Conservation (phyloP, 106 monocot species). For the Acorus calamus region DNA sequence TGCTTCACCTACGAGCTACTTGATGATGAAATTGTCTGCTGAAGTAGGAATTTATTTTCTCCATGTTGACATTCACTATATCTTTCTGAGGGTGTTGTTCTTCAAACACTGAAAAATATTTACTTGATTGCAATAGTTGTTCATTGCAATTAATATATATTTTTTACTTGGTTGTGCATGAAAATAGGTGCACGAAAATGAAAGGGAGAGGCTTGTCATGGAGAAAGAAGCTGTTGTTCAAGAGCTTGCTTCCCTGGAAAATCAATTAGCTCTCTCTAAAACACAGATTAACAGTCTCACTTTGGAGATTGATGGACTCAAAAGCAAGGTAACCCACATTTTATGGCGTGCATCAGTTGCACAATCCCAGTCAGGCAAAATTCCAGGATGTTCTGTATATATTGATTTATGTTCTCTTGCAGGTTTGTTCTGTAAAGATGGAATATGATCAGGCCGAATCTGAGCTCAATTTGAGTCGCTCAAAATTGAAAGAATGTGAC, state of each 20-base stretch:
- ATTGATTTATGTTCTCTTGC: constrained; percentile 1
- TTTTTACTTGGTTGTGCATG: constrained; percentile 1
- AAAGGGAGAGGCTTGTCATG: constrained; percentile 76
- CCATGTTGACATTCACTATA: neutral
- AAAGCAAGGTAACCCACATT: constrained; percentile 32
- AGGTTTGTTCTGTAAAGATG: constrained; percentile 66
- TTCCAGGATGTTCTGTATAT: neutral
- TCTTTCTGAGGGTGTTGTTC: neutral
- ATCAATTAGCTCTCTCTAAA: constrained; percentile 48
- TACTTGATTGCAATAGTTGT: too few species aligned
- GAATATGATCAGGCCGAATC: constrained; percentile 57
- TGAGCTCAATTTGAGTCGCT: constrained; percentile 48
- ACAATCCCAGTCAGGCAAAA: neutral
- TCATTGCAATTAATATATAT: neutral
- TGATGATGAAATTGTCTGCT: too few species aligned
- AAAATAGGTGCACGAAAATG: constrained; percentile 63
- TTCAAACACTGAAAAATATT: neutral
- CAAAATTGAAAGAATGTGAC: constrained; percentile 86
- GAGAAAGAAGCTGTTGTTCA: constrained; percentile 82
- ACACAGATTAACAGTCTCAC: constrained; percentile 43
- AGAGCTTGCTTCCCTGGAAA: constrained; percentile 63
- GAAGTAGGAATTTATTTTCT: too few species aligned
- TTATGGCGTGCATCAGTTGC: neutral
- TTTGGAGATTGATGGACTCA: constrained; percentile 54
- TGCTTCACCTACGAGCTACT: too few species aligned